phyloP scores from a whole-genome alignment of 495 filamentous ascomycete genomes.

The Aspergillus incahuasiensis region DNA sequence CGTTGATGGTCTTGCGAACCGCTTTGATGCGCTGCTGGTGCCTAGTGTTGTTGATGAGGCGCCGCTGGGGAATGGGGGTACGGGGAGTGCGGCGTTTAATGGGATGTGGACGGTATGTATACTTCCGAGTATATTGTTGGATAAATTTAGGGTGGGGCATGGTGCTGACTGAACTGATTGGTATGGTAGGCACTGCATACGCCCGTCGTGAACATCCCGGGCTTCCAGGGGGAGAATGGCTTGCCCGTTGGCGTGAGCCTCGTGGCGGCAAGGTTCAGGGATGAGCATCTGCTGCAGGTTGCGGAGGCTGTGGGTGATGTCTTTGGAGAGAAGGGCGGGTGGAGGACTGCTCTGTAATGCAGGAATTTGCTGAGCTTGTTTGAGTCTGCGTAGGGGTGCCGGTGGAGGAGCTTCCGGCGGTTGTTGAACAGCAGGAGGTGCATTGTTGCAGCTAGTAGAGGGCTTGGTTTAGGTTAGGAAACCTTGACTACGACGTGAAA shows the following conservation, averaged over 20 bases:
- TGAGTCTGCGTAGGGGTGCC: too few relatives aligned
- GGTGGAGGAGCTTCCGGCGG: too few relatives aligned
- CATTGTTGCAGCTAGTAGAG: too few relatives aligned
- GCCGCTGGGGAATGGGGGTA: slow-evolving; percentile 1
- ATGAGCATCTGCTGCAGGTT: slow-evolving; percentile 8
- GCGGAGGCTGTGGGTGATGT: slow-evolving; percentile 4
- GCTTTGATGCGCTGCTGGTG: slow-evolving; percentile 11
- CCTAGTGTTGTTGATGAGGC: slow-evolving; percentile 16
- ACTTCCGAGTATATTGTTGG: neutral
- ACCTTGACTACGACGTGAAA: too few relatives aligned
- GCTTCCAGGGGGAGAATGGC: slow-evolving; percentile 6
- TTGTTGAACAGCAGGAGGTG: too few relatives aligned
- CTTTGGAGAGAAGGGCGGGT: slow-evolving; percentile 9
- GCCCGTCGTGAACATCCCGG: slow-evolving; percentile 13
- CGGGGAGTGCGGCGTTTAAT: slow-evolving; percentile 16
- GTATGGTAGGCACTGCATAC: slow-evolving; percentile 12
- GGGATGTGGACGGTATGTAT: slow-evolving; percentile 15
- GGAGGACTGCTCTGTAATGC: neutral
- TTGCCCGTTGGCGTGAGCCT: slow-evolving; percentile 9
- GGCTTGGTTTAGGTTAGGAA: too few relatives aligned
- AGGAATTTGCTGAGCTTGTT: too few relatives aligned
- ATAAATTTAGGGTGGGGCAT: neutral
- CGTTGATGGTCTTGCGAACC: slow-evolving; percentile 2
- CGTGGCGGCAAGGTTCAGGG: slow-evolving; percentile 6
- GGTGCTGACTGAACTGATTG: neutral